Evolutionary conservation across 1,284 basidiomycete genomes (phyloP).

Genomic region (Papiliotrema laurentii): DNA sequence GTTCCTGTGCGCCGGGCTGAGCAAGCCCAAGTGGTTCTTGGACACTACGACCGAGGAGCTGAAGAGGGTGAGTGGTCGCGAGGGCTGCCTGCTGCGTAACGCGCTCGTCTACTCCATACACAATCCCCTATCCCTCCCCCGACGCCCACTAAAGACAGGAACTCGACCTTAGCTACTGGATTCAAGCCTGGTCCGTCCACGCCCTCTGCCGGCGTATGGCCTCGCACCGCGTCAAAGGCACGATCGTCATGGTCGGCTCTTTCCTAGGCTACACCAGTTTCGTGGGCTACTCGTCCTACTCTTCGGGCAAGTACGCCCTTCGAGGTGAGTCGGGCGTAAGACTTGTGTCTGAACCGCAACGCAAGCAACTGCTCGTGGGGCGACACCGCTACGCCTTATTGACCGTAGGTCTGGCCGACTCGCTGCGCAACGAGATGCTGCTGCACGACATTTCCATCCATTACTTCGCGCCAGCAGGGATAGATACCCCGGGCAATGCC

Average conservation of each 20-base stretch:
- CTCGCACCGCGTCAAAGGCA: conserved; percentile 55
- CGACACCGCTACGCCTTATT: neutral
- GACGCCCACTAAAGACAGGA: conserved; percentile 23
- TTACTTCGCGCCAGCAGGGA: conserved; percentile 82
- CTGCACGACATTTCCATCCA: conserved; percentile 70
- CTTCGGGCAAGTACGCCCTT: conserved; percentile 84
- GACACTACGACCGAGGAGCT: conserved; percentile 62
- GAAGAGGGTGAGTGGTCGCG: conserved; percentile 50
- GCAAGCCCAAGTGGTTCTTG: conserved; percentile 67
- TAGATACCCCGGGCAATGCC: conserved; percentile 73
- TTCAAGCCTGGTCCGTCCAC: conserved; percentile 69
- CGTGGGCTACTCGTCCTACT: conserved; percentile 78
- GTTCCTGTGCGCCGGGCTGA: conserved; percentile 70
- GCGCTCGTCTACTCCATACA: too few species aligned
- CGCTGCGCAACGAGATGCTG: conserved; percentile 73
- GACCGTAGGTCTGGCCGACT: conserved; percentile 73
- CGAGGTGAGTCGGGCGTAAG: conserved; percentile 59
- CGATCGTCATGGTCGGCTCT: conserved; percentile 78
- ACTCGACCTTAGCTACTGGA: conserved; percentile 52
- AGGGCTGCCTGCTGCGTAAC: neutral
- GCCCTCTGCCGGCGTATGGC: conserved; percentile 70
- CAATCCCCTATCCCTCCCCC: neutral
- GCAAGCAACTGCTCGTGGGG: too few species aligned
- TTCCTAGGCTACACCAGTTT: conserved; percentile 76
- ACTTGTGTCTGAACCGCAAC: neutral